Evolutionary conservation across 176 grass and related monocot species (phyloP).

Genomic region (Carex parvula): DNA sequence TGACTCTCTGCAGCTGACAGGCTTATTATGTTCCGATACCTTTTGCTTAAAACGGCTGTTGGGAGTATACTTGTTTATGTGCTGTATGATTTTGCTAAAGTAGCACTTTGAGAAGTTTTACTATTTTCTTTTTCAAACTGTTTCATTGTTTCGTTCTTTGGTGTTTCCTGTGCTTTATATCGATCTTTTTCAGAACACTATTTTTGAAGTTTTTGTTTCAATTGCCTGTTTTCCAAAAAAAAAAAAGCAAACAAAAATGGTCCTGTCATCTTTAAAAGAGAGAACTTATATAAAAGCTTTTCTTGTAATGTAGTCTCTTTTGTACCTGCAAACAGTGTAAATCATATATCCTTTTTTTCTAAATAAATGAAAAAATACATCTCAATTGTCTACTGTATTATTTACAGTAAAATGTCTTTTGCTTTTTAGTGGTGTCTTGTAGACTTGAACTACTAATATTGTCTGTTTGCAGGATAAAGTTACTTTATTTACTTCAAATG

Average conservation of each 20-base stretch:
- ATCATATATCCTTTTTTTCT: neutral
- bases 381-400: neutral
- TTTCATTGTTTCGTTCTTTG: neutral
- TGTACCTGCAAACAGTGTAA: neutral
- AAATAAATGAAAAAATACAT: neutral
- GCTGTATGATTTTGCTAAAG: neutral
- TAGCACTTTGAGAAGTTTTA: neutral
- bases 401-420: neutral
- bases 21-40: slow-evolving; percentile 33
- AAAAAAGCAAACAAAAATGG: neutral
- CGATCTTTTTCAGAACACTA: neutral
- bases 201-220: neutral
- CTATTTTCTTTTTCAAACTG: neutral
- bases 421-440: neutral
- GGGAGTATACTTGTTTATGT: neutral
- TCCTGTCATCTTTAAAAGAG: neutral
- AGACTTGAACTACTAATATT: neutral
- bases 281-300: neutral
- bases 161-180: neutral
- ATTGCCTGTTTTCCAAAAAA: neutral
- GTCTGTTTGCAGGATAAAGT: slow-evolving; percentile 39
- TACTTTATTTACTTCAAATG: slow-evolving; percentile 16
- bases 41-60: neutral
- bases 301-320: neutral
- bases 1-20: slow-evolving; percentile 99